phyloP scores from a whole-genome alignment of 2,329 filamentous ascomycete genomes.

The Cordyceps farinosa region DNA sequence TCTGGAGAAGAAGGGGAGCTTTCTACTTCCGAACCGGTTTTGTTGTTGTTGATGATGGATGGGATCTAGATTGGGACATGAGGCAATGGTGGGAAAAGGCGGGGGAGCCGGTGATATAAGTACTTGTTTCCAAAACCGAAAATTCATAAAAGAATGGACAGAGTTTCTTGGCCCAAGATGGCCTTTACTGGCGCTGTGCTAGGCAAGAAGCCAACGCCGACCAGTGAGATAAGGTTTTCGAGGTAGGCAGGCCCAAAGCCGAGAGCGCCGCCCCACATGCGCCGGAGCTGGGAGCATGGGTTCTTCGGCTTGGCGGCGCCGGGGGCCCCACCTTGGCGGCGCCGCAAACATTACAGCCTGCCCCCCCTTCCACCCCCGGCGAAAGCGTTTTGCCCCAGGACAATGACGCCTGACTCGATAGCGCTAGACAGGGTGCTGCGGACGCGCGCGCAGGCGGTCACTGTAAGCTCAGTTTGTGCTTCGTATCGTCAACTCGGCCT shows the following conservation, averaged over 20 bases:
- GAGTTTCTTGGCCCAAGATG: slow-evolving; percentile 1
- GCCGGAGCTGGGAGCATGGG: neutral
- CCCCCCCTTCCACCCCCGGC: neutral
- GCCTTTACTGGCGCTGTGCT: neutral
- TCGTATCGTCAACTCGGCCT: neutral
- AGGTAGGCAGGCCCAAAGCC: neutral
- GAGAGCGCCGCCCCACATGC: neutral
- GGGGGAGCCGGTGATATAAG: slow-evolving; percentile 4
- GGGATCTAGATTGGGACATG: slow-evolving; percentile 1
- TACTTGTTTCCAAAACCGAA: neutral
- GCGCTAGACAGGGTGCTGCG: neutral
- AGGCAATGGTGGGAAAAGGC: neutral
- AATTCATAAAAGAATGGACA: neutral
- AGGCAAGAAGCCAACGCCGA: neutral
- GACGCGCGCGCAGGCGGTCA: neutral
- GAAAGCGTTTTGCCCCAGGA: neutral
- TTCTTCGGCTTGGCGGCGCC: slow-evolving; percentile 12
- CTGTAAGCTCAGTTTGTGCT: too few relatives aligned
- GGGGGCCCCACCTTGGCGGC: slow-evolving; percentile 1
- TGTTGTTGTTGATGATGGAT: neutral
- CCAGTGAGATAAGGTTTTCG: slow-evolving; percentile 9
- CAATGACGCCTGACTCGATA: neutral
- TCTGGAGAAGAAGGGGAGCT: neutral
- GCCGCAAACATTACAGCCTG: neutral
- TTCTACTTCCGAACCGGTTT: neutral